Evolutionary conservation across 805 yeast species (phyloP).

Genomic region (Kazachstania viticola): DNA sequence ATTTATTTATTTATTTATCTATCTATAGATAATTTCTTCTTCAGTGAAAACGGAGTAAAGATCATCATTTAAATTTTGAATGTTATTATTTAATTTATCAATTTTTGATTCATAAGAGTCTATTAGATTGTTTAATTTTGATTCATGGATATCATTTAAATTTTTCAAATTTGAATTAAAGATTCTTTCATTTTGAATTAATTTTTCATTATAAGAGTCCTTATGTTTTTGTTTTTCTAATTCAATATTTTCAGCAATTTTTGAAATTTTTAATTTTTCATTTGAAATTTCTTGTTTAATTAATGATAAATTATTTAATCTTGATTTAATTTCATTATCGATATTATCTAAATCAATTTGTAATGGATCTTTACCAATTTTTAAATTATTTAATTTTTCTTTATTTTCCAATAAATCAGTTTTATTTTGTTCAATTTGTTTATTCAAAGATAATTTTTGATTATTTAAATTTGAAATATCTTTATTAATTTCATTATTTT

Average conservation of each 20-base stretch:
- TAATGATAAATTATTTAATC: conserved; percentile 13
- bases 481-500: conserved; percentile 10
- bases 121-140: conserved; percentile 12
- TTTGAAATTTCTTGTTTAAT: conserved; percentile 22
- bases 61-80: too few relatives aligned
- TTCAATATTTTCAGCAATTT: conserved; percentile 20
- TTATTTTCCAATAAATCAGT: conserved; percentile 11
- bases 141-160: conserved; percentile 13
- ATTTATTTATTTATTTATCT: background rate
- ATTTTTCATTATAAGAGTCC: conserved; percentile 15
- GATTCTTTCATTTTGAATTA: conserved; percentile 16
- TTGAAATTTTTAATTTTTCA: conserved; percentile 17
- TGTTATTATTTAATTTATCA: too few relatives aligned
- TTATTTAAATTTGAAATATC: conserved; percentile 13
- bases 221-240: conserved; percentile 17
- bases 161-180: conserved; percentile 11
- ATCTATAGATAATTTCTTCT: conserved; percentile 36
- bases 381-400: conserved; percentile 15
- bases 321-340: conserved; percentile 13
- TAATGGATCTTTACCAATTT: conserved; percentile 16
- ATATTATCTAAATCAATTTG: conserved; percentile 15
- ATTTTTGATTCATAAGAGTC: too few relatives aligned
- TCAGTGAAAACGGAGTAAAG: conserved; percentile 31
- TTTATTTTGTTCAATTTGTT: conserved; percentile 12
- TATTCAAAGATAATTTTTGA: conserved; percentile 9